Evolutionary conservation across 441 rosid species (phyloP), one percentile per base, ranked within the genome.

Genomic region (Pelargonium exstipulatum): DNA sequence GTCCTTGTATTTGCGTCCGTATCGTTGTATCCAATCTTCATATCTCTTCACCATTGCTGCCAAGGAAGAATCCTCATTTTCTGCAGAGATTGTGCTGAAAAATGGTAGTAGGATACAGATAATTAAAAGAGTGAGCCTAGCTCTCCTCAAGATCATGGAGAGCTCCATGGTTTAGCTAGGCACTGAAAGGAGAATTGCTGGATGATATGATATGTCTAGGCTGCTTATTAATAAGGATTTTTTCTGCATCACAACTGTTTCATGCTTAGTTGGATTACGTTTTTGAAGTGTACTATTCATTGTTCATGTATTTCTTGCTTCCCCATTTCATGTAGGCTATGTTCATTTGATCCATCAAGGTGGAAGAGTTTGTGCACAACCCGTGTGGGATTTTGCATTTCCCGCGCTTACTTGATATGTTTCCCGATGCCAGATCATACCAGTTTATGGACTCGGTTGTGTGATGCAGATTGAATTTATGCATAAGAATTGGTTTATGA

Each of bases 21-120:
- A 73, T 42, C 37, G 70, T 40, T 20, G 61, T 68, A 85, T 66
- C 97, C 97, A 95, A n/a, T 66, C 75, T 60, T 86, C 74, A 14
- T 83, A 91, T 79, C 95, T 80, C 64, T 62, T 65, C 74, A 67
- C 48, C 80, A 84, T 63, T 51, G 69, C 65, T 20, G 1, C 3
- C 13, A 62, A 79, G 35, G 69, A 64, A 35, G 72, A 66, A 49
- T 6, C 29, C 8, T 65, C 22, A 66, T 35, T 58, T 29, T 35
- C 67, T 0, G 80, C 35, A 46, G 72, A 51, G n/a, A n/a, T 49
- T 60, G 79, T 79, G 35, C 46, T 62, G 35, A 79, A 66, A 57
- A 80, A 71, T 32, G 70, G 70, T 71, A 82, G 71, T 29, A 83
- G 68, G 43, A 71, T 66, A 67, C 77, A 79, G 1, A 77, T 13